A percentile compares a stretch with the other conserved stretches of the same genome.
Evolutionary conservation across 2,329 filamentous ascomycete species (phyloP).

Genomic region (Fusarium burgessii): DNA sequence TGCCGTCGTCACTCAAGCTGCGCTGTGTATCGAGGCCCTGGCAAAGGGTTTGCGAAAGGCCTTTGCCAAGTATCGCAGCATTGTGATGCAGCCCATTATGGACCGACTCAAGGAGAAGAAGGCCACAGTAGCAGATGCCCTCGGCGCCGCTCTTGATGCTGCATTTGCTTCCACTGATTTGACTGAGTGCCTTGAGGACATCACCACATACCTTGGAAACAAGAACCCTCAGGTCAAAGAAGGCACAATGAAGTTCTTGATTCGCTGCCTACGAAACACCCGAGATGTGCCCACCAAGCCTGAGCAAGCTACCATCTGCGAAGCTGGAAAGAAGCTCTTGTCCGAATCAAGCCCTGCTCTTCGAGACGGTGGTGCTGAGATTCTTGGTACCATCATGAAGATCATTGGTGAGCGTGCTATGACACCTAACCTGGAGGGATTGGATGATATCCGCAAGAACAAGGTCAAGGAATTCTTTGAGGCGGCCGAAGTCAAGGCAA

Average conservation of each 20-base stretch:
- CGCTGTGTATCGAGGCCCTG: constrained; percentile 89
- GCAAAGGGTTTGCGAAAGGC: constrained; percentile 84
- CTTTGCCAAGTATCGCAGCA: constrained; percentile 84
- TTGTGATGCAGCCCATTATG: constrained; percentile 89
- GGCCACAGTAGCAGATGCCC: constrained; percentile 84
- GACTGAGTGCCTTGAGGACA: constrained; percentile 91
- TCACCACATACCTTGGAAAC: constrained; percentile 83
- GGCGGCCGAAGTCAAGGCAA: constrained; percentile 62
- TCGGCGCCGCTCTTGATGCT: constrained; percentile 84
- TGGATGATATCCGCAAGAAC: constrained; percentile 94
- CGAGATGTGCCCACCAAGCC: constrained; percentile 84
- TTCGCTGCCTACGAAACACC: constrained; percentile 85
- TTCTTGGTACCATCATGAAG: constrained; percentile 96
- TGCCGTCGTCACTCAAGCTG: constrained; percentile 91
- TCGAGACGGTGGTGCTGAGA: constrained; percentile 89
- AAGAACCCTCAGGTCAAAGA: constrained; percentile 99
- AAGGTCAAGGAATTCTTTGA: constrained; percentile 96
- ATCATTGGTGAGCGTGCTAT: constrained; percentile 97
- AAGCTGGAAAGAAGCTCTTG: constrained; percentile 87
- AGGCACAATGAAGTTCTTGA: constrained; percentile 92
- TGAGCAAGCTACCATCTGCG: constrained; percentile 88
- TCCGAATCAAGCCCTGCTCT: constrained; percentile 89
- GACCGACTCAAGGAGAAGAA: constrained; percentile 99
- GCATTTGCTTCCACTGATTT: constrained; percentile 75
- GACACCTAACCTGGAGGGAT: constrained; percentile 88